These are phyloP conservation scores for Rhizopogon parksii DNA, from an alignment of 1,284 basidiomycete genomes.

Conservation along the genomic window DNA sequence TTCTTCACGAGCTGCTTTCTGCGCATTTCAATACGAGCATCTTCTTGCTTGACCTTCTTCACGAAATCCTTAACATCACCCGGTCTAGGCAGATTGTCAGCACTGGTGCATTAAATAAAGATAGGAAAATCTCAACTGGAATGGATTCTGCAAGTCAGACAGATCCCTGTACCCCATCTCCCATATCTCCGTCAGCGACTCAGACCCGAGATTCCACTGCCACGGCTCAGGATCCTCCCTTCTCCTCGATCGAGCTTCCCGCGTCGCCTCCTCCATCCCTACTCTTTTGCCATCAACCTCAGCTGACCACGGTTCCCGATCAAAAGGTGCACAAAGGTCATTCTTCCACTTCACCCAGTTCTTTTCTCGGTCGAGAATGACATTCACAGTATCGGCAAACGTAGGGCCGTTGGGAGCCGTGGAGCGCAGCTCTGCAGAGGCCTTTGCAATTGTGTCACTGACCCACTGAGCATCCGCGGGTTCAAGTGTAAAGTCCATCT, in stretches of 20 bases:
- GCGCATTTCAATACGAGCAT: slow-evolving; percentile 55
- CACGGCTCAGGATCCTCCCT: slow-evolving; percentile 50
- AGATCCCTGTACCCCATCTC: slow-evolving; percentile 66
- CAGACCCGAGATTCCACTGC: slow-evolving; percentile 56
- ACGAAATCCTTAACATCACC: slow-evolving; percentile 68
- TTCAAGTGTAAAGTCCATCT: slow-evolving; percentile 74
- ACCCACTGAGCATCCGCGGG: slow-evolving; percentile 65
- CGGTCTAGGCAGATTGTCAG: slow-evolving; percentile 35
- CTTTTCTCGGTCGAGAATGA: slow-evolving; percentile 71
- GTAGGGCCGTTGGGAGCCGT: slow-evolving; percentile 68
- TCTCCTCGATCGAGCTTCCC: slow-evolving; percentile 42
- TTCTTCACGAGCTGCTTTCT: slow-evolving; percentile 45
- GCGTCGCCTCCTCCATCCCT: slow-evolving; percentile 58
- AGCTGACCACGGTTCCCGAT: slow-evolving; percentile 55
- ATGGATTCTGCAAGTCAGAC: slow-evolving; percentile 53
- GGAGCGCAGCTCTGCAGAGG: slow-evolving; percentile 63
- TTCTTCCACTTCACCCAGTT: slow-evolving; percentile 88
- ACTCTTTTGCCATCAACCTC: slow-evolving; percentile 43
- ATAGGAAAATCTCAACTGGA: slow-evolving; percentile 44
- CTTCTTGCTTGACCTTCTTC: slow-evolving; percentile 61
- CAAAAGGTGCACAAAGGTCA: slow-evolving; percentile 68
- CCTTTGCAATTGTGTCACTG: slow-evolving; percentile 57
- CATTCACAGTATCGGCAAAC: slow-evolving; percentile 65
- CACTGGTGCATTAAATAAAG: background rate
- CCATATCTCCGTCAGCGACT: slow-evolving; percentile 72